Base-by-base conservation (phyloP, 2,329 filamentous ascomycete species). In the Rugonectria rugulosa region DNA sequence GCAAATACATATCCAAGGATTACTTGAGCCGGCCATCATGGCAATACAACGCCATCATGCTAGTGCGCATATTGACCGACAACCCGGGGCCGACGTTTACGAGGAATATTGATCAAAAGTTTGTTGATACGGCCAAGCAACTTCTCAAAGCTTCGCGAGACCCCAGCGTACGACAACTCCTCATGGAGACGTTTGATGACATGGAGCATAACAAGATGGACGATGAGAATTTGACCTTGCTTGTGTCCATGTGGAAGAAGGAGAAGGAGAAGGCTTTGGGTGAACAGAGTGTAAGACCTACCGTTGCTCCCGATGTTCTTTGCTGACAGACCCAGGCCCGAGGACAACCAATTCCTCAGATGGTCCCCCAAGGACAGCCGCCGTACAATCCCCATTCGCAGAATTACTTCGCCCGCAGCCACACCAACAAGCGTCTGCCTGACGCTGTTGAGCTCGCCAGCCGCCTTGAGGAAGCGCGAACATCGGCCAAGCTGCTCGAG, bases 1-100 rank as follows among this genome's bases (percentile, higher is more conserved):
- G 91, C 71, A 93, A 91, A 73, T 94, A 88, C 72, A 79, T 99
- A 56, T 82, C 86, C 65, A 88, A 87, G 63, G 89, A 93, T 40
- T 87, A 91, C 74, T 86, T 75, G 66, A 71, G 74, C 21, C 79
- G 78, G 40, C 80, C 91, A 9, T 87, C 90, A 66, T 87, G 88
- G 64, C 94, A 98, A 74, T 98, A 97, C 81, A 97, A 98, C 77
- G 89, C 92, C 60, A 87, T 98, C 68, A 98, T 98, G 95, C 84
- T 99, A 52, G 81, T 96, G 64, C 89, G 94, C 59, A 99, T 99
- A 68, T 79, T 99, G 62, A 83, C 88, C 65, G 93, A 98, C 73
- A 97, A 99, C 72, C 95, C 95, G 0, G 94, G 94, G 24, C 82
- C 84, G 48, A 92, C 87, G 2, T 99, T 99, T 69, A 97, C 94